Conservation (phyloP, 176 grass and related monocot genomes). For the Thinopyrum elongatum region DNA sequence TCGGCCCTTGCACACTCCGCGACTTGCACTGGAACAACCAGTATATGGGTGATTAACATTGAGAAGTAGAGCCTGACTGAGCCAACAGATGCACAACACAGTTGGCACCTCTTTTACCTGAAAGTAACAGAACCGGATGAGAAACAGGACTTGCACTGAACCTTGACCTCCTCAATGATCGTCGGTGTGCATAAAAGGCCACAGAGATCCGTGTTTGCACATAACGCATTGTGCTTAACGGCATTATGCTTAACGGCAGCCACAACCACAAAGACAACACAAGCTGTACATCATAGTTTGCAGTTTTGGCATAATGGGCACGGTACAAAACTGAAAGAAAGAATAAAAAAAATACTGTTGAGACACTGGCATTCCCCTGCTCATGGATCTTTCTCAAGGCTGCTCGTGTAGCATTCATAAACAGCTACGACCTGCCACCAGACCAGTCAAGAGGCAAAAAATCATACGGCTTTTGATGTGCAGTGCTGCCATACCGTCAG, state of each 20-base stretch:
- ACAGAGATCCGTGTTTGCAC: too few species aligned
- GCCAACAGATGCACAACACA: neutral
- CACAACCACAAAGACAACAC: neutral
- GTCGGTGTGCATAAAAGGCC: neutral
- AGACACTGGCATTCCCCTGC: neutral
- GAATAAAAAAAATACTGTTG: neutral
- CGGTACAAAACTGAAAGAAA: too few species aligned
- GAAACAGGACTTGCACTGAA: neutral
- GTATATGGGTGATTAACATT: neutral
- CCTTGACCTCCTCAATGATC: neutral
- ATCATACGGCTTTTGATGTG: neutral
- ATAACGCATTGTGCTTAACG: too few species aligned
- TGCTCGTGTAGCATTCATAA: neutral
- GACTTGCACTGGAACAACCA: neutral
- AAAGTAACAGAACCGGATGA: neutral
- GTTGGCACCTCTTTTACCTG: neutral
- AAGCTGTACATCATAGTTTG: neutral
- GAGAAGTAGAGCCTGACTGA: neutral
- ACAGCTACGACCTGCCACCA: neutral
- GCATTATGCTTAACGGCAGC: too few species aligned
- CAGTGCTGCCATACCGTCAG: neutral
- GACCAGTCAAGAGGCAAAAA: neutral
- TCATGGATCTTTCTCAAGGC: neutral
- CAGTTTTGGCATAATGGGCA: too few species aligned
- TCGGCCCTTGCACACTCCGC: too few species aligned